Evolutionary conservation across 495 filamentous ascomycete species (phyloP).

Genomic region (Aspergillus taichungensis): DNA sequence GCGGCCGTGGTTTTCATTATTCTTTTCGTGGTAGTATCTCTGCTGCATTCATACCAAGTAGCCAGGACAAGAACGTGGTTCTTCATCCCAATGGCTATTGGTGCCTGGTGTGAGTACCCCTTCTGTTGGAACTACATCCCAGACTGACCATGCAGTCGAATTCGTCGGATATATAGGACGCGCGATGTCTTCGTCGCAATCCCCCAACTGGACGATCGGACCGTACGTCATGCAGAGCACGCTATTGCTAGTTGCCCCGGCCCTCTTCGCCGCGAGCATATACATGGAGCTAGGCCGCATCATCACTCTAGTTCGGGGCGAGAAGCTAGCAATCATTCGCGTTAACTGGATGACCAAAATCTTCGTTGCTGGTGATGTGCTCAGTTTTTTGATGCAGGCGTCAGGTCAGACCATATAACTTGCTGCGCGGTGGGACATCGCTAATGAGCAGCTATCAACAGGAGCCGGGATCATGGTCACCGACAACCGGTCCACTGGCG

Average conservation of each 20-base stretch:
- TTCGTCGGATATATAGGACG: slow-evolving; percentile 31
- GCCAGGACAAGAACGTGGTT: slow-evolving; percentile 38
- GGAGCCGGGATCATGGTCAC: slow-evolving; percentile 24
- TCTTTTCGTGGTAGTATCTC: slow-evolving; percentile 33
- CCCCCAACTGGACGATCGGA: slow-evolving; percentile 15
- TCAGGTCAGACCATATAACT: slow-evolving; percentile 11
- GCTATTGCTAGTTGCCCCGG: slow-evolving; percentile 40
- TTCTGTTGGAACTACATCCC: background rate
- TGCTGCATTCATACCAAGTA: slow-evolving; percentile 31
- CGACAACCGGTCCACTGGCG: slow-evolving; percentile 6
- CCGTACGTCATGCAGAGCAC: slow-evolving; percentile 41
- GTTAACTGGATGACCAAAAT: slow-evolving; percentile 39
- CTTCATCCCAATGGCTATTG: slow-evolving; percentile 44
- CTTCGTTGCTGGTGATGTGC: slow-evolving; percentile 27
- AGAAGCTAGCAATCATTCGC: slow-evolving; percentile 28
- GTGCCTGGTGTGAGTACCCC: slow-evolving; percentile 38
- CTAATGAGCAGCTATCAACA: slow-evolving; percentile 1
- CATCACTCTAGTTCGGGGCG: slow-evolving; percentile 30
- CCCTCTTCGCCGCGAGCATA: slow-evolving; percentile 45
- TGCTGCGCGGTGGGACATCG: background rate
- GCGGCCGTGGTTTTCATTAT: slow-evolving; percentile 40
- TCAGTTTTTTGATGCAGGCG: slow-evolving; percentile 33
- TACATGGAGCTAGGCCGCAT: slow-evolving; percentile 49
- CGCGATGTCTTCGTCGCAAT: slow-evolving; percentile 19
- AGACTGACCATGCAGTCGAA: slow-evolving; percentile 18